Evolutionary conservation across 805 yeast genomes (phyloP), one percentile per base, ranked within the genome.

Genomic region (Spathaspora girioi): DNA sequence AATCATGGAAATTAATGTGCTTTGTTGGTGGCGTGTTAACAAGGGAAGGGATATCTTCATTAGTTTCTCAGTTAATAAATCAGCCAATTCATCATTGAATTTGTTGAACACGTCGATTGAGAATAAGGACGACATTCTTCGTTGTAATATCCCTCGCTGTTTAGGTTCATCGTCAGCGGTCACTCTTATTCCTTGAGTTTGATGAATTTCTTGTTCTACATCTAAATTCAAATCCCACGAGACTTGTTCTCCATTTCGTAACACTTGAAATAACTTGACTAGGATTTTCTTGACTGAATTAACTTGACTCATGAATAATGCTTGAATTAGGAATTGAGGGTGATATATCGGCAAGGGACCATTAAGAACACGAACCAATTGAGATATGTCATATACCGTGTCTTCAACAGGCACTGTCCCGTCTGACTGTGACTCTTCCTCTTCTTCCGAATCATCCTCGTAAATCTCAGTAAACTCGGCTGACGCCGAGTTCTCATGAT

Each of bases 321-420:
- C 71, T 64, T 92, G 97, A 44, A 90, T 84, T 46, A 92, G 66
- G 49, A 89, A 78, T 65, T 91, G 97, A 0, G 98, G 98, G 61
- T 93, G 97, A 59, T 89, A 92, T 0, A 90, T 69, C 0, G 97
- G 97, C 14, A 93, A 66, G 0, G 96, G 94, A 31, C 97, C 97
- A 68, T 92, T 92, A 50, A 92, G 69, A 4, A 91, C 84, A 14
- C 89, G 73, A 47, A 86, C 87, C 51, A 92, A 73, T 57, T 86
- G 87, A 53, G 88, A 78, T 2, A 92, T 78, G 54, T 77, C 80
- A 53, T 62, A 68, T 2, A 62, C 58, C 6, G 54, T 27, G 41
- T 59, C 59, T 8, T 60, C 54, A 55, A 46, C 35, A 42, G 50
- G n/a, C 15, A 20, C 2, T 12, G 11, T 20, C 23, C 14, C 4